Evolutionary conservation across 208 protist genomes (phyloP).

Genomic region (Leishmania guyanensis): DNA sequence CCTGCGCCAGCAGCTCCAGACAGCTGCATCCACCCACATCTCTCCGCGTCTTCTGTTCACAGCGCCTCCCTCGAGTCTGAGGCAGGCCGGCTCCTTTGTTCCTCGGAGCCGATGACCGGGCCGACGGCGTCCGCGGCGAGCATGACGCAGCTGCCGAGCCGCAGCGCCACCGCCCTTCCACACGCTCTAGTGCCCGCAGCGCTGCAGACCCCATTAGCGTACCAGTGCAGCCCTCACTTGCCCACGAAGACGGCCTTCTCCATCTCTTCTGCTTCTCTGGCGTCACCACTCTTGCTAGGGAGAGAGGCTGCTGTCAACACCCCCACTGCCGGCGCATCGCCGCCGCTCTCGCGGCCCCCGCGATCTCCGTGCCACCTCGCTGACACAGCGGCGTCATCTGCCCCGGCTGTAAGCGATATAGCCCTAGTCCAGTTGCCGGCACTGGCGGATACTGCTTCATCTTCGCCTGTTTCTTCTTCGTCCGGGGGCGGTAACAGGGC

Average conservation of each 20-base stretch:
- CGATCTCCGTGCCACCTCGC: neutral
- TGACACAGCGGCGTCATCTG: neutral
- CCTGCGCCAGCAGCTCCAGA: neutral
- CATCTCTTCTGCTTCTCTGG: neutral
- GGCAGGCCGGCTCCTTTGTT: neutral
- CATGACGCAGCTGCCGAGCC: slow-evolving; percentile 4
- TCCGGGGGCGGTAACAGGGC: neutral
- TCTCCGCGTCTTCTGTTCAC: neutral
- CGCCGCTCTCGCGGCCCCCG: neutral
- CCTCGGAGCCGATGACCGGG: too few relatives aligned
- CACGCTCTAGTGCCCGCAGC: neutral
- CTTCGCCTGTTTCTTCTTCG: neutral
- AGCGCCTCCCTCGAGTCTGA: neutral
- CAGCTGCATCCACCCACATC: neutral
- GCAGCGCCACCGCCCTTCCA: neutral
- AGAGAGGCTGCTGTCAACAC: neutral
- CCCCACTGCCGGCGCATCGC: neutral
- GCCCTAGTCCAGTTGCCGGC: neutral
- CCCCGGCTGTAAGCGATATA: neutral
- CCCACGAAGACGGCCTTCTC: neutral
- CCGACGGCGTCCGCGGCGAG: neutral
- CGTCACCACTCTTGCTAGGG: neutral
- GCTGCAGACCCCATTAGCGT: neutral
- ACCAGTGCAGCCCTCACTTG: neutral
- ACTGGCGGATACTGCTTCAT: neutral